Percentiles rank a stretch among this genome's conserved stretches.
Conservation (phyloP, 2,329 filamentous ascomycete genomes). For the Thielaviopsis punctulata region DNA sequence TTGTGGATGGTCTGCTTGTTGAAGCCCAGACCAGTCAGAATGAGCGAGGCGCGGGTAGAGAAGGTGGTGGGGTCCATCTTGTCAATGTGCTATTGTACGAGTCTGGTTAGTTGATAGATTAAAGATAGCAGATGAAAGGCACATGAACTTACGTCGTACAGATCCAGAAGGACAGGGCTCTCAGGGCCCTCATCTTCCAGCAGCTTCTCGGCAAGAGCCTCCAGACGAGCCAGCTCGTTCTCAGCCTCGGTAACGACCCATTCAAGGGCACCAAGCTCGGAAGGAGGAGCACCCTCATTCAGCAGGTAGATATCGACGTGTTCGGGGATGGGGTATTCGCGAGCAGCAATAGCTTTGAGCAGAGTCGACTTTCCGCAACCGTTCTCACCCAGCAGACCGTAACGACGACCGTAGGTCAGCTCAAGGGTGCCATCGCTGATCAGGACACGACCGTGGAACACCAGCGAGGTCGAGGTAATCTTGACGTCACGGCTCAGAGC, state of each 20-base stretch:
- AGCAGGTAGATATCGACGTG: conserved; percentile 97
- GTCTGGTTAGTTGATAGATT: conserved; percentile 13
- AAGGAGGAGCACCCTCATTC: conserved; percentile 87
- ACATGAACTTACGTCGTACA: conserved; percentile 64
- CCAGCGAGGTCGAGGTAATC: conserved; percentile 80
- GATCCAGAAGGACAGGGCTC: conserved; percentile 72
- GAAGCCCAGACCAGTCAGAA: conserved; percentile 96
- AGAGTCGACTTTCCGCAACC: conserved; percentile 98
- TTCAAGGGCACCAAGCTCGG: conserved; percentile 77
- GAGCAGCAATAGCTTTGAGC: conserved; percentile 79
- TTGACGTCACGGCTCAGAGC: conserved; percentile 83
- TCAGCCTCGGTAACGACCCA: conserved; percentile 96
- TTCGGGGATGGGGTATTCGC: conserved; percentile 90
- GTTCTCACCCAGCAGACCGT: conserved; percentile 95
- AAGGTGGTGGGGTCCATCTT: conserved; percentile 98
- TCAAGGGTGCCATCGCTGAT: conserved; percentile 90
- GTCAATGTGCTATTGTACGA: conserved; percentile 66
- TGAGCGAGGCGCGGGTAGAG: conserved; percentile 83
- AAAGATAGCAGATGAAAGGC: background rate
- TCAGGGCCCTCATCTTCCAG: conserved; percentile 88
- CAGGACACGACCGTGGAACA: conserved; percentile 95
- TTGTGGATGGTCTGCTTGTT: conserved; percentile 97
- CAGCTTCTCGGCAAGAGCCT: conserved; percentile 74
- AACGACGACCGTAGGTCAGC: conserved; percentile 79
- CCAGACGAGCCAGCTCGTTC: conserved; percentile 77